phyloP scores from a whole-genome alignment of 2,329 filamentous ascomycete genomes.

The Ilyonectria destructans region DNA sequence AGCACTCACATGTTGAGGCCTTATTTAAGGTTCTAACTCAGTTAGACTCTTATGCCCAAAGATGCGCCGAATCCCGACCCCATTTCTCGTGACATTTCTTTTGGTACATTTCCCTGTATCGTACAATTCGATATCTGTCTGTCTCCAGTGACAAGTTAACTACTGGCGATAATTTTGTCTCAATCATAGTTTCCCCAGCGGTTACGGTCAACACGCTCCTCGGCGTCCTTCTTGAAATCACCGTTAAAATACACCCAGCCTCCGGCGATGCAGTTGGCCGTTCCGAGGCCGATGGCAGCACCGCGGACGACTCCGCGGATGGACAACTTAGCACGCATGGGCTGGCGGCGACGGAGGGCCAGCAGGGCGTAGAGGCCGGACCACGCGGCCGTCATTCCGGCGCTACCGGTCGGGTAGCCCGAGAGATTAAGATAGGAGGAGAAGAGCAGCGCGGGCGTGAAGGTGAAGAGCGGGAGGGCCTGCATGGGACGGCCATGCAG shows the following conservation, averaged over 20 bases:
- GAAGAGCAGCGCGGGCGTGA: constrained; percentile 69
- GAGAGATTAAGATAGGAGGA: constrained; percentile 73
- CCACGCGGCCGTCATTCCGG: constrained; percentile 70
- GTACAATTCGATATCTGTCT: not conserved
- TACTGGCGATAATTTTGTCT: not conserved
- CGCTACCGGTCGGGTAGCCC: constrained; percentile 71
- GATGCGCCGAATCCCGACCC: not conserved
- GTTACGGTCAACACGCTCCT: constrained; percentile 65
- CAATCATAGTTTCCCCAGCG: constrained; percentile 62
- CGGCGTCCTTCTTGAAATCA: constrained; percentile 66
- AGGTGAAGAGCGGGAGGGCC: constrained; percentile 66
- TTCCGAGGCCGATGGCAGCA: constrained; percentile 65
- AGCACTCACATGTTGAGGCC: not conserved
- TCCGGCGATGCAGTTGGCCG: constrained; percentile 65
- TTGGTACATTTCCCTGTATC: constrained; percentile 6
- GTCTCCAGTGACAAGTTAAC: not conserved
- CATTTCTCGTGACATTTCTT: constrained; percentile 6
- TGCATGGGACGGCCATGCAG: constrained; percentile 71
- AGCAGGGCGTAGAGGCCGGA: constrained; percentile 72
- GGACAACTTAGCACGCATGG: constrained; percentile 60
- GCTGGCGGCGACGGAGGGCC: constrained; percentile 65
- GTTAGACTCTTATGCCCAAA: not conserved
- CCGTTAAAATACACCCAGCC: constrained; percentile 69
- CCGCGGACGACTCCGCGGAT: constrained; percentile 67
- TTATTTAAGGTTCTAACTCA: not conserved